phyloP scores from a whole-genome alignment of 2,329 filamentous ascomycete species.

The Calonectria pseudoreteaudii region DNA sequence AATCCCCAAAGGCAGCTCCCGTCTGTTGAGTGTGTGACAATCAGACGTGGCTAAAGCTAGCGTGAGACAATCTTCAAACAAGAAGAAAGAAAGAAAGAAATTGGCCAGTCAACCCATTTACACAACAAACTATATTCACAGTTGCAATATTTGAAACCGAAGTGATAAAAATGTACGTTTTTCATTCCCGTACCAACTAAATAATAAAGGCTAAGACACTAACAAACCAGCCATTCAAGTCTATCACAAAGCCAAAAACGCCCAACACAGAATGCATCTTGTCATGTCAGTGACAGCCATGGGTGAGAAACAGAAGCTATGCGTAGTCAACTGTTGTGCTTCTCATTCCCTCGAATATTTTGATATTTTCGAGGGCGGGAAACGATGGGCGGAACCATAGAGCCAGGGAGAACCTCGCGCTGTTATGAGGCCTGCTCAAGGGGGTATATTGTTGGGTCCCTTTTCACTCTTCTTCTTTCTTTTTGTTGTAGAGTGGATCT shows the following conservation, averaged over 20 bases:
- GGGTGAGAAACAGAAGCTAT: constrained; percentile 35
- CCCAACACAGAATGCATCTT: constrained; percentile 41
- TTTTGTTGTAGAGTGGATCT: constrained; percentile 6
- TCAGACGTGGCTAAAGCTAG: not conserved
- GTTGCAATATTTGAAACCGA: not conserved
- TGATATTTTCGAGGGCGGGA: not conserved
- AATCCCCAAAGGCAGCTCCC: not conserved
- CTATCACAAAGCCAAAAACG: constrained; percentile 39
- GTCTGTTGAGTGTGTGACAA: not conserved
- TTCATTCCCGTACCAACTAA: constrained; percentile 38
- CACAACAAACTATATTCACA: not conserved
- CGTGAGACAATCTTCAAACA: not conserved
- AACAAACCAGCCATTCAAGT: constrained; percentile 29
- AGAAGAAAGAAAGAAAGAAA: too few species aligned
- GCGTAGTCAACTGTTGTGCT: not conserved
- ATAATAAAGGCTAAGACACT: constrained; percentile 29
- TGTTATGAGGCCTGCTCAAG: constrained; percentile 40
- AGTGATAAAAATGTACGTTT: constrained; percentile 19
- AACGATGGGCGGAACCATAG: constrained; percentile 18
- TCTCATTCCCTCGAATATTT: not conserved
- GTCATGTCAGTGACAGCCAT: constrained; percentile 34
- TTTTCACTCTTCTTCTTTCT: constrained; percentile 25
- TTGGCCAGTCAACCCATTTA: not conserved
- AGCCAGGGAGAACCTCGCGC: constrained; percentile 20
- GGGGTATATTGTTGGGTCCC: constrained; percentile 26